phyloP scores from a whole-genome alignment of 2,329 filamentous ascomycete species.

The Fusarium mundagurra region DNA sequence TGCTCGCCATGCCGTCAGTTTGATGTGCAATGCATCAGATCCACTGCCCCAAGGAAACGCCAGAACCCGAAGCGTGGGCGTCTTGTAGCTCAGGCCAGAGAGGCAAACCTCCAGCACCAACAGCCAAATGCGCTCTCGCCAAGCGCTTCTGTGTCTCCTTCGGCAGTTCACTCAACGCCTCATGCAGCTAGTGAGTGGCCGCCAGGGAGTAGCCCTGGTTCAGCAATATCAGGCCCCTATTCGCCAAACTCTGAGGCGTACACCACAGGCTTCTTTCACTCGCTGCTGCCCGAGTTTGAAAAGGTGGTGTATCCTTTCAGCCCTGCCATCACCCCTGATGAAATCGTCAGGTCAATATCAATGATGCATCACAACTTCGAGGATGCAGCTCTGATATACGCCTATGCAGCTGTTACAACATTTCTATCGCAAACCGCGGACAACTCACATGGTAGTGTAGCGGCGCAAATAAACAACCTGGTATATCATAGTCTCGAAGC shows the following conservation, averaged over 20 bases:
- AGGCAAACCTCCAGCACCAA: constrained; percentile 27
- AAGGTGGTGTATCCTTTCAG: constrained; percentile 38
- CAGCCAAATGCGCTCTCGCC: constrained; percentile 23
- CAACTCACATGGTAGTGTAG: constrained; percentile 32
- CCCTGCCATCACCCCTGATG: constrained; percentile 30
- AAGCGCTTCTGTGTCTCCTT: constrained; percentile 29
- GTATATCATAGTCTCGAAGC: constrained; percentile 42
- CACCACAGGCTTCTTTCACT: constrained; percentile 29
- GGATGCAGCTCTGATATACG: constrained; percentile 34
- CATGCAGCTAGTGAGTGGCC: constrained; percentile 26
- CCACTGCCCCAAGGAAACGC: constrained; percentile 31
- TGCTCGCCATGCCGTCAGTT: constrained; percentile 37
- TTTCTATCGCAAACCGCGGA: constrained; percentile 34
- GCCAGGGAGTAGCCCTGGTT: constrained; percentile 27
- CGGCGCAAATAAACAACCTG: constrained; percentile 36
- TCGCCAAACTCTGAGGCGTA: constrained; percentile 28
- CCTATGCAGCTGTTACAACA: constrained; percentile 36
- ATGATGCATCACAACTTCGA: constrained; percentile 34
- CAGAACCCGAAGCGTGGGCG: constrained; percentile 36
- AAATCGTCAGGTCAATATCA: constrained; percentile 30
- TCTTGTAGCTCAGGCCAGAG: constrained; percentile 35
- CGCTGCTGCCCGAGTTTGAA: constrained; percentile 31
- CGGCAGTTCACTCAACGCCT: constrained; percentile 20
- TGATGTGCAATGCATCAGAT: constrained; percentile 34
- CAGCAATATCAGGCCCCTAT: constrained; percentile 15